phyloP scores from a whole-genome alignment of 257 asterid species.

The Solanum sitiens region DNA sequence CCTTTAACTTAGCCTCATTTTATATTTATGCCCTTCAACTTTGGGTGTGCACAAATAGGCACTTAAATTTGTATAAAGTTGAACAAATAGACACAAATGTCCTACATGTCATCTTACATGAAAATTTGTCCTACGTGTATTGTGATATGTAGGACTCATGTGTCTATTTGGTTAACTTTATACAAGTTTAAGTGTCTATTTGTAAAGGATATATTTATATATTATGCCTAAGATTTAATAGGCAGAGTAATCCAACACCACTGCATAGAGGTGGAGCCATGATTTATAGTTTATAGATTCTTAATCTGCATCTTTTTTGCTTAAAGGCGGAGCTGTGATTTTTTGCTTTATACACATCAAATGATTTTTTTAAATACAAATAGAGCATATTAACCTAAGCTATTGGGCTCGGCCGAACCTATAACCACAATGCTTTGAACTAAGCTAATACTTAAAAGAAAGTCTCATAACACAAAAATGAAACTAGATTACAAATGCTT shows the following conservation, averaged over 20 bases:
- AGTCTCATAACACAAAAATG: not conserved
- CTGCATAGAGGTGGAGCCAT: not conserved
- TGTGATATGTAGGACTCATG: no score
- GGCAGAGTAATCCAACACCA: not conserved
- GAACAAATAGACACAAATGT: no score
- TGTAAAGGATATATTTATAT: no score
- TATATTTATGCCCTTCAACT: no score
- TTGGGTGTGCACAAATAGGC: no score
- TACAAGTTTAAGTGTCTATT: no score
- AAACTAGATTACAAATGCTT: not conserved
- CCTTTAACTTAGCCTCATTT: no score
- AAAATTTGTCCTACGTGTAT: no score
- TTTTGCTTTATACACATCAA: not conserved
- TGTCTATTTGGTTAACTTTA: no score
- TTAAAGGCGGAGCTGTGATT: not conserved
- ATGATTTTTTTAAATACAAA: not conserved
- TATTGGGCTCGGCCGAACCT: not conserved
- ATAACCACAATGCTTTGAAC: not conserved
- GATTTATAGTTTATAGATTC: not conserved
- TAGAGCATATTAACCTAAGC: not conserved
- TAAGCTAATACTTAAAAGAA: not conserved
- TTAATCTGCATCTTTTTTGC: not conserved
- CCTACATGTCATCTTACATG: no score
- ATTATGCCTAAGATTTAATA: no score
- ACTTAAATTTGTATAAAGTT: no score